Evolutionary conservation across 2,329 filamentous ascomycete genomes (phyloP).

Genomic region (Aspergillus terreus): DNA sequence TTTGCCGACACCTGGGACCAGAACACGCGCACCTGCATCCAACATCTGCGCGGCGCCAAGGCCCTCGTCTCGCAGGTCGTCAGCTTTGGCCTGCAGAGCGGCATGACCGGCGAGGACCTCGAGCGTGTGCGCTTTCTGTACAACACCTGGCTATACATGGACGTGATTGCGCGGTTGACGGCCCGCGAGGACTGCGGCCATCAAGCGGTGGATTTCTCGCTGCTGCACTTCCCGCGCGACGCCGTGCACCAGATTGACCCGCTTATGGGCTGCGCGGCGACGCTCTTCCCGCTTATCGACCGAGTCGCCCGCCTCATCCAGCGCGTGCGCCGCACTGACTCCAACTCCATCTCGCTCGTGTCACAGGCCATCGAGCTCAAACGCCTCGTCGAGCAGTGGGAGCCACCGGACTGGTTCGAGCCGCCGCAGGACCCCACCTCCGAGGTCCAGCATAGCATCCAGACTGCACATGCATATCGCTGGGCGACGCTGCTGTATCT

Average conservation of each 20-base stretch:
- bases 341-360: slow-evolving; percentile 60
- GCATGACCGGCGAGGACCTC: slow-evolving; percentile 45
- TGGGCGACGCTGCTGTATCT: slow-evolving; percentile 64
- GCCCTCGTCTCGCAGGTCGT: slow-evolving; percentile 60
- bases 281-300: slow-evolving; percentile 66
- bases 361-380: slow-evolving; percentile 61
- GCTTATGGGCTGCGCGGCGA: slow-evolving; percentile 65
- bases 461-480: slow-evolving; percentile 65
- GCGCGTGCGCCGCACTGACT: slow-evolving; percentile 52
- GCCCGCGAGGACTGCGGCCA: slow-evolving; percentile 58
- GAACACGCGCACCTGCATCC: slow-evolving; percentile 64
- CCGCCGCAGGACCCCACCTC: slow-evolving; percentile 61
- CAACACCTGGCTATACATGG: slow-evolving; percentile 71
- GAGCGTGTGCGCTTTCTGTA: slow-evolving; percentile 62
- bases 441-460: slow-evolving; percentile 60
- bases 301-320: slow-evolving; percentile 64
- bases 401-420: slow-evolving; percentile 56
- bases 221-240: slow-evolving; percentile 40
- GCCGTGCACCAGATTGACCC: slow-evolving; percentile 61
- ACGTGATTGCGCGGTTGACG: slow-evolving; percentile 66
- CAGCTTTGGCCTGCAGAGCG: slow-evolving; percentile 35
- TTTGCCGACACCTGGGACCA: slow-evolving; percentile 71
- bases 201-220: slow-evolving; percentile 38
- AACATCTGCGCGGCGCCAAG: slow-evolving; percentile 66
- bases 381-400: slow-evolving; percentile 58